Evolutionary conservation across 805 yeast genomes (phyloP).

Genomic region (Hanseniaspora thailandica): DNA sequence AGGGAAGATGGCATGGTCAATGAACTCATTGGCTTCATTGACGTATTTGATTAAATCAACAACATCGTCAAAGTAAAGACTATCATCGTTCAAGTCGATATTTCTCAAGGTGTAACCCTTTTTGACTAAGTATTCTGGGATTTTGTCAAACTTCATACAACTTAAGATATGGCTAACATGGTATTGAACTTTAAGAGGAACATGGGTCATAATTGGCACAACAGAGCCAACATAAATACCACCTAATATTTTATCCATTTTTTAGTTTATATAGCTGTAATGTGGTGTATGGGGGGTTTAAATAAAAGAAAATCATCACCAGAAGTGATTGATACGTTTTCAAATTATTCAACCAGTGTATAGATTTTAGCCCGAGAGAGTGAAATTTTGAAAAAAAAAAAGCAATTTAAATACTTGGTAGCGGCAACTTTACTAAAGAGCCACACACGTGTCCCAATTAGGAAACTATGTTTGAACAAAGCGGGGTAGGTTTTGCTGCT

Average conservation of each 20-base stretch:
- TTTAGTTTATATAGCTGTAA: not conserved
- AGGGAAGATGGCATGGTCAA: slow-evolving; percentile 50
- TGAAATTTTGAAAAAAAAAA: not conserved
- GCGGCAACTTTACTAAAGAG: not conserved
- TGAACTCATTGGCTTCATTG: slow-evolving; percentile 51
- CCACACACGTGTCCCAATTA: no score
- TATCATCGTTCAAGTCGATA: slow-evolving; percentile 55
- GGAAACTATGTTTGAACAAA: not conserved
- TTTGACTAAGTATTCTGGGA: slow-evolving; percentile 36
- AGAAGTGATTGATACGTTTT: no score
- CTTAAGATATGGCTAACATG: slow-evolving; percentile 66
- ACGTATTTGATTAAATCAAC: slow-evolving; percentile 56
- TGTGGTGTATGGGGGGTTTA: no score
- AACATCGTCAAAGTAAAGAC: slow-evolving; percentile 32
- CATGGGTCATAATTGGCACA: slow-evolving; percentile 46
- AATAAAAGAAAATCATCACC: no score
- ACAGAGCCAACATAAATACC: slow-evolving; percentile 66
- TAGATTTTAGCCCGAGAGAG: not conserved
- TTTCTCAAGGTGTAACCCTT: slow-evolving; percentile 43
- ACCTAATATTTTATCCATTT: slow-evolving; percentile 54
- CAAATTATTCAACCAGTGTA: no score
- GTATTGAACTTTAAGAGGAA: slow-evolving; percentile 39
- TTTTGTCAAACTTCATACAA: slow-evolving; percentile 51
- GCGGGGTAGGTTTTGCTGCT: no score
- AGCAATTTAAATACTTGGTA: not conserved